Conservation (phyloP, 805 yeast genomes). For the Yamadazyma olivae region DNA sequence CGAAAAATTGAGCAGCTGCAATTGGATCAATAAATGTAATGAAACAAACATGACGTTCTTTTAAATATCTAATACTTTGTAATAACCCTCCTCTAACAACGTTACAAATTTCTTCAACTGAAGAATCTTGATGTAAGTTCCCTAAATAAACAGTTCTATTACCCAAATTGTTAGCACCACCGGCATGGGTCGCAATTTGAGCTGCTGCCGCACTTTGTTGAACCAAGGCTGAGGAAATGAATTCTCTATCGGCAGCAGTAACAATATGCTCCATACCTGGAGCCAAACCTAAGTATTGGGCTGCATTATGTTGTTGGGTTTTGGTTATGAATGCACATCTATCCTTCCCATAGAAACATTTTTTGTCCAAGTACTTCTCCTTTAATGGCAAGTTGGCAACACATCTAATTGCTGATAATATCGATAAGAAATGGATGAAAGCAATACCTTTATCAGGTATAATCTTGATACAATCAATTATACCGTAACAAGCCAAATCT, state of each 20-base stretch:
- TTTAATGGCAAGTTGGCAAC: slow-evolving; percentile 69
- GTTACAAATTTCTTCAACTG: slow-evolving; percentile 91
- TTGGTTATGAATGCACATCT: slow-evolving; percentile 92
- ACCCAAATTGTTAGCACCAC: slow-evolving; percentile 89
- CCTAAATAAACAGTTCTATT: slow-evolving; percentile 93
- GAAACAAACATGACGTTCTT: slow-evolving; percentile 89
- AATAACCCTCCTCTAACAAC: slow-evolving; percentile 93
- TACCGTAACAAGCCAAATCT: slow-evolving; percentile 73
- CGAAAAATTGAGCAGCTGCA: slow-evolving; percentile 96
- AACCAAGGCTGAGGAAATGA: slow-evolving; percentile 70
- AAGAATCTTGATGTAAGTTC: slow-evolving; percentile 81
- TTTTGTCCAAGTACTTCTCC: slow-evolving; percentile 69
- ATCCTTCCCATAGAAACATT: slow-evolving; percentile 90
- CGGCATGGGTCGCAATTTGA: slow-evolving; percentile 93
- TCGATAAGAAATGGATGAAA: slow-evolving; percentile 85
- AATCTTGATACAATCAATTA: slow-evolving; percentile 80
- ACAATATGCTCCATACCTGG: slow-evolving; percentile 84
- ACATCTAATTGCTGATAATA: slow-evolving; percentile 80
- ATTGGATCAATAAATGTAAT: slow-evolving; percentile 95
- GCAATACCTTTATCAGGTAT: slow-evolving; percentile 81
- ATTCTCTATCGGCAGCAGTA: slow-evolving; percentile 63
- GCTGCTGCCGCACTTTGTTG: slow-evolving; percentile 97
- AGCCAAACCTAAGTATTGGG: slow-evolving; percentile 87
- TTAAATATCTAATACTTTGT: slow-evolving; percentile 75
- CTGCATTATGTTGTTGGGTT: slow-evolving; percentile 96